Percentiles rank a stretch among this genome's conserved stretches.
These are phyloP conservation scores for Panaeolus papilionaceus DNA, from an alignment of 768 basidiomycete genomes.

Conservation along the genomic window DNA sequence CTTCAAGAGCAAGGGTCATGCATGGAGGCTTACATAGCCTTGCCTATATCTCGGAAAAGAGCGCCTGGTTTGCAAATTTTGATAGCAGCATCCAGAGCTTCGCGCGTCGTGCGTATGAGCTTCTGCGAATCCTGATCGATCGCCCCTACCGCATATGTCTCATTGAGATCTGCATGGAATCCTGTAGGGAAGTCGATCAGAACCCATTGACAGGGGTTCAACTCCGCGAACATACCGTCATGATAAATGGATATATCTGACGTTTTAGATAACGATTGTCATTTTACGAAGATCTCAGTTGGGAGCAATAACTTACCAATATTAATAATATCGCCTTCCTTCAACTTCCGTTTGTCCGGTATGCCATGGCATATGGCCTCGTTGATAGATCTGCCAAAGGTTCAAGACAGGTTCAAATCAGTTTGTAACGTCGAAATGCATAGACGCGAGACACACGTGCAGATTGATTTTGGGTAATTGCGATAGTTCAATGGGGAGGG, in stretches of 20 bases:
- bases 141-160: constrained; percentile 88
- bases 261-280: neutral
- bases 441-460: constrained; percentile 70
- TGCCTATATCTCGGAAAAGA: constrained; percentile 87
- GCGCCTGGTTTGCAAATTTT: constrained; percentile 93
- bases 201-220: neutral
- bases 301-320: constrained; percentile 40
- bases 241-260: constrained; percentile 33
- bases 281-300: too few relatives aligned
- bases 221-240: neutral
- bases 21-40: constrained; percentile 69
- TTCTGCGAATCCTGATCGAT: constrained; percentile 85
- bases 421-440: neutral
- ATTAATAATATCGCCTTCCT: constrained; percentile 96
- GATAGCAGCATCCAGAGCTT: constrained; percentile 89
- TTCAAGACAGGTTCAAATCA: neutral
- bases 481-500: constrained; percentile 94
- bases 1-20: neutral
- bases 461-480: constrained; percentile 92
- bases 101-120: constrained; percentile 82
- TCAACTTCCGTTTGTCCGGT: constrained; percentile 82
- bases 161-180: constrained; percentile 93
- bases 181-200: constrained; percentile 47
- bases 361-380: constrained; percentile 98
- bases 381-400: constrained; percentile 74